Conservation (phyloP, 208 protist species). For the Crithidia bombi region DNA sequence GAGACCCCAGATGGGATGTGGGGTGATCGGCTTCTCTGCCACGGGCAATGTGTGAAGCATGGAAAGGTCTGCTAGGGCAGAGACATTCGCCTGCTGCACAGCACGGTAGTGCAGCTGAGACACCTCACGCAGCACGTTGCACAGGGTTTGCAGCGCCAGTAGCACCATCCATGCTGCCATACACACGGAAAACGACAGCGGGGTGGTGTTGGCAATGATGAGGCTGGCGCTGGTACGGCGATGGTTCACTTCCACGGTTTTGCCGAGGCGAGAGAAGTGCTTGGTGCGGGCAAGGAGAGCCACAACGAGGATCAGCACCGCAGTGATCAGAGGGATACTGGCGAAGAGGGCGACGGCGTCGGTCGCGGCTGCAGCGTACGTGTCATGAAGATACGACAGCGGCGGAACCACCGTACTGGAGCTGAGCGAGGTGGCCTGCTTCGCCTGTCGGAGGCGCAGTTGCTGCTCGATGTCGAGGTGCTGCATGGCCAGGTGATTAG, state of each 20-base stretch:
- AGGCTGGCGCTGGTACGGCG: conserved; percentile 21
- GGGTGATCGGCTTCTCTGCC: neutral
- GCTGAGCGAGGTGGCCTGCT: conserved; percentile 15
- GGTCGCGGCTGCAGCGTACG: conserved; percentile 14
- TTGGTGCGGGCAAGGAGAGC: conserved; percentile 13
- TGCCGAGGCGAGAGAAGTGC: conserved; percentile 7
- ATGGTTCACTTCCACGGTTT: conserved; percentile 9
- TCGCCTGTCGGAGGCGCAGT: conserved; percentile 35
- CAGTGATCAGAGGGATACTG: conserved; percentile 14
- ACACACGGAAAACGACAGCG: conserved; percentile 12
- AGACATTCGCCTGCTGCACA: conserved; percentile 12
- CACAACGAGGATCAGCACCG: conserved; percentile 1
- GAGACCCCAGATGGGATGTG: conserved; percentile 27
- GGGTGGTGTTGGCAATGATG: conserved; percentile 8
- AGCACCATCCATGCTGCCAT: conserved; percentile 33
- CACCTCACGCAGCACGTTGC: conserved; percentile 30
- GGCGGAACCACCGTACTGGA: conserved; percentile 10
- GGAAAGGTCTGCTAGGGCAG: conserved; percentile 18
- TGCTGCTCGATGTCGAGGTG: conserved; percentile 57
- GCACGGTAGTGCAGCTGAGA: conserved; percentile 28
- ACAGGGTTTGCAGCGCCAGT: conserved; percentile 24
- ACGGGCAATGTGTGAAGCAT: conserved; percentile 24
- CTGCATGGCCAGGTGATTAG: conserved; percentile 20
- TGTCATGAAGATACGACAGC: conserved; percentile 24
- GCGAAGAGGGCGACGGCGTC: conserved; percentile 19